These are phyloP conservation scores for Pecoramyces ruminantium DNA, from an alignment of 192 early-diverging fungal species.

Conservation along the genomic window DNA sequence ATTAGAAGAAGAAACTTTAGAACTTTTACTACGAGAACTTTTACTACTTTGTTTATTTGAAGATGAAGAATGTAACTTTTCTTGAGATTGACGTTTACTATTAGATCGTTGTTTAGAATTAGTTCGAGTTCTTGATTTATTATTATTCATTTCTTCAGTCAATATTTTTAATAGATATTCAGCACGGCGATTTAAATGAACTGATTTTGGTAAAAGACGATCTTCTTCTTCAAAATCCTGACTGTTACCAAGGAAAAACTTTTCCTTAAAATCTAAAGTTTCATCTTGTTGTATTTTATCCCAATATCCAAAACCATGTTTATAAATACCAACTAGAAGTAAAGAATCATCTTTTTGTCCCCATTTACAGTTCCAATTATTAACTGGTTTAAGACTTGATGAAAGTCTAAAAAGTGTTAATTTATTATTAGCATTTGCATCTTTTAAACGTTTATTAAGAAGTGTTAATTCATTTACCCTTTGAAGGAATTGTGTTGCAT, in stretches of 20 bases:
- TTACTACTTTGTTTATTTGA: neutral
- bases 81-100: neutral
- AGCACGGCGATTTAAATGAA: slow-evolving; percentile 74
- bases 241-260: slow-evolving; percentile 57
- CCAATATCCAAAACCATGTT: slow-evolving; percentile 89
- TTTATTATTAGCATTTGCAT: slow-evolving; percentile 21
- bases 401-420: slow-evolving; percentile 59
- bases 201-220: slow-evolving; percentile 49
- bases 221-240: slow-evolving; percentile 19
- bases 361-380: slow-evolving; percentile 75
- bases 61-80: neutral
- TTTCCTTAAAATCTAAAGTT: slow-evolving; percentile 56
- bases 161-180: slow-evolving; percentile 78
- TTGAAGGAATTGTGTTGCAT: slow-evolving; percentile 64
- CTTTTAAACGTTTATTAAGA: slow-evolving; percentile 38
- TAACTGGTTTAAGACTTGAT: slow-evolving; percentile 61
- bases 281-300: slow-evolving; percentile 63
- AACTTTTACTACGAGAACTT: neutral
- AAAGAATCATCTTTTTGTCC: slow-evolving; percentile 82
- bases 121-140: neutral
- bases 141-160: neutral
- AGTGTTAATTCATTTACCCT: slow-evolving; percentile 55
- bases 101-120: neutral
- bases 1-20: neutral
- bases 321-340: slow-evolving; percentile 86